Base-by-base conservation (phyloP, 768 basidiomycete genomes). In the Leccinum boreale region DNA sequence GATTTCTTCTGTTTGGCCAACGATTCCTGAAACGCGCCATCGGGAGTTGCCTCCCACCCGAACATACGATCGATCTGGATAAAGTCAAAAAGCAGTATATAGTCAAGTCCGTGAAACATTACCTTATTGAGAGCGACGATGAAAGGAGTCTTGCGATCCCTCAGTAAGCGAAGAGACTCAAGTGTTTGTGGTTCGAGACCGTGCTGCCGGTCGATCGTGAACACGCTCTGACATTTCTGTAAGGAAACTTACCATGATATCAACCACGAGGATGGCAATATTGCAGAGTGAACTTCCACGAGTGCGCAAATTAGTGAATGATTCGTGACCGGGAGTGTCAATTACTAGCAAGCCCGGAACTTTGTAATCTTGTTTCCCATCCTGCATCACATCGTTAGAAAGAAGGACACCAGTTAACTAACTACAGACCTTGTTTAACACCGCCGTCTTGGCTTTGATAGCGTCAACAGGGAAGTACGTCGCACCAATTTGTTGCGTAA, bases 401-500 rank as follows among this genome's bases (percentile, higher is more conserved):
- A 45, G 47, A 45, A 47, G 29, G 12, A 53, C 5, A n/a, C 26
- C 9, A 21, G 53, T 21, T 15, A 19, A 58, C 28, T 47, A 49
- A 52, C 57, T 23, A 65, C 72, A 55, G 62, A 87, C 92, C 74
- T 82, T 89, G 76, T 98, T 96, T 77, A 98, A 76, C n/a, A 98
- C 94, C 14, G 79, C 79, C 6, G 97, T 98, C 81, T 98, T 98
- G 42, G 83, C 83, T 75, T 86, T 85, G 74, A 99, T 97, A 7
- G 96, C 95, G 5, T 93, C 90, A 31, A 90, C 88, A 35, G 97
- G 97, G 85, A 99, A 98, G 79, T 95, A 99, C 0, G 97, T 98
- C 21, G 97, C 97, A 80, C 97, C 97, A 63, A 99, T 99, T 73
- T 99, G 97, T 74, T 98, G 97, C 0, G 97, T 99, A 73, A 99